A percentile compares a stretch with the other conserved stretches of the same genome.
phyloP scores from a whole-genome alignment of 179 eudicot species.

The Corrigiola litoralis region DNA sequence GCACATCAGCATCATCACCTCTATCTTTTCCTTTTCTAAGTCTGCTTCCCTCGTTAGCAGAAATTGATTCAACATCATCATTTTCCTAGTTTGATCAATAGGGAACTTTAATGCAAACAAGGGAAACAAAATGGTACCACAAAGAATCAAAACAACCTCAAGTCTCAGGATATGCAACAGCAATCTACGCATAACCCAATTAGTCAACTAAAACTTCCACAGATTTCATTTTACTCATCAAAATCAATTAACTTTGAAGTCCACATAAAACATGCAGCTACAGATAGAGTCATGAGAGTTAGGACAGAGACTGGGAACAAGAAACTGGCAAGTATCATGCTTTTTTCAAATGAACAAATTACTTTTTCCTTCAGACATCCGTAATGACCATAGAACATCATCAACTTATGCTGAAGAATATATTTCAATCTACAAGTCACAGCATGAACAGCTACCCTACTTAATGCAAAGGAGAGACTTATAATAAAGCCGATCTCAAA shows the following conservation, averaged over 20 bases:
- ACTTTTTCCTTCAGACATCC: not conserved
- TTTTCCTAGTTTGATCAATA: constrained; percentile 48
- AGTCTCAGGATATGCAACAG: not conserved
- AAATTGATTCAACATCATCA: constrained; percentile 41
- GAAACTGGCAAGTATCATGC: not conserved
- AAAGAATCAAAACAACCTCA: not conserved
- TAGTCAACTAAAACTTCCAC: not conserved
- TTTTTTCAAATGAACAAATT: not conserved
- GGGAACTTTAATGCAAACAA: constrained; percentile 12
- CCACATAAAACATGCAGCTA: too few relatives aligned
- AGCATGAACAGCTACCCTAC: not conserved
- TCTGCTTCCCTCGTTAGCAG: constrained; percentile 35
- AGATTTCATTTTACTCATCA: not conserved
- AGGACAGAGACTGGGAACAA: not conserved
- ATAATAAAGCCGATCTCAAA: not conserved
- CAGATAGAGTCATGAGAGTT: too few relatives aligned
- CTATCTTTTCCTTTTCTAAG: constrained; percentile 27
- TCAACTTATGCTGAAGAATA: not conserved
- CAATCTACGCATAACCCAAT: not conserved
- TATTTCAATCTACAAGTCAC: not conserved
- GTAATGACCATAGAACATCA: not conserved
- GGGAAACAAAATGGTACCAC: not conserved
- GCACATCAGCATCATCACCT: constrained; percentile 24
- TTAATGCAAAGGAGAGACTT: too few relatives aligned
- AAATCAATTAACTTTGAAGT: not conserved